These are phyloP conservation scores for Trichophyton benhamiae DNA, from an alignment of 2,329 filamentous ascomycete genomes.

Conservation along the genomic window DNA sequence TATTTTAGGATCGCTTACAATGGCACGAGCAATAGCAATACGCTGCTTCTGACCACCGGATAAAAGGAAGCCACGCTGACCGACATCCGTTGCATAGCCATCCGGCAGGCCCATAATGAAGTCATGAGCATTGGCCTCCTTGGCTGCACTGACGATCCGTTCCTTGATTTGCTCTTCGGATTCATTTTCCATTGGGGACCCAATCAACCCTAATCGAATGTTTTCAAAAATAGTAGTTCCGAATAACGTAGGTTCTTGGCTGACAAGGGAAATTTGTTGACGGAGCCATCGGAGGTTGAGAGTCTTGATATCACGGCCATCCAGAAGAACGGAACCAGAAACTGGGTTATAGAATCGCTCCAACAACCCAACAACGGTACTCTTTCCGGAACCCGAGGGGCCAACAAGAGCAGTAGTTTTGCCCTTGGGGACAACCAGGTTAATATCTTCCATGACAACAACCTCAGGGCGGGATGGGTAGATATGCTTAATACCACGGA, in stretches of 20 bases:
- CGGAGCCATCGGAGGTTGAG: conserved; percentile 85
- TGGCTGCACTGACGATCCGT: conserved; percentile 67
- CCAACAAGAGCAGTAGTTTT: conserved; percentile 91
- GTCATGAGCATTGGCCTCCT: conserved; percentile 86
- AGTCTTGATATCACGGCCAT: conserved; percentile 67
- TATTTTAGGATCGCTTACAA: conserved; percentile 85
- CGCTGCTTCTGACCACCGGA: conserved; percentile 95
- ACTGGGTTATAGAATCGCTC: conserved; percentile 93
- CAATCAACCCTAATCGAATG: conserved; percentile 81
- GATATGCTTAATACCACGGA: conserved; percentile 77
- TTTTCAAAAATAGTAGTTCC: conserved; percentile 80
- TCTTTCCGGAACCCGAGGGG: conserved; percentile 88
- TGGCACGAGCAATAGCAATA: conserved; percentile 82
- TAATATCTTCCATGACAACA: conserved; percentile 73
- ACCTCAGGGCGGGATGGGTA: conserved; percentile 91
- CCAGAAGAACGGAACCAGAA: conserved; percentile 62
- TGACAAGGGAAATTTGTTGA: conserved; percentile 82
- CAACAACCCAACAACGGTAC: conserved; percentile 82
- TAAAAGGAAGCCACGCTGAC: conserved; percentile 81
- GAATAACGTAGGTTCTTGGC: conserved; percentile 86
- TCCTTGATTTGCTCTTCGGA: conserved; percentile 55
- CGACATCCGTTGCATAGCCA: conserved; percentile 88
- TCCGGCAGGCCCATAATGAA: conserved; percentile 75
- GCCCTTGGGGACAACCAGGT: conserved; percentile 66
- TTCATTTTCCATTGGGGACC: conserved; percentile 60